Conservation (phyloP, 106 monocot genomes). For the Hemerocallis citrina region DNA sequence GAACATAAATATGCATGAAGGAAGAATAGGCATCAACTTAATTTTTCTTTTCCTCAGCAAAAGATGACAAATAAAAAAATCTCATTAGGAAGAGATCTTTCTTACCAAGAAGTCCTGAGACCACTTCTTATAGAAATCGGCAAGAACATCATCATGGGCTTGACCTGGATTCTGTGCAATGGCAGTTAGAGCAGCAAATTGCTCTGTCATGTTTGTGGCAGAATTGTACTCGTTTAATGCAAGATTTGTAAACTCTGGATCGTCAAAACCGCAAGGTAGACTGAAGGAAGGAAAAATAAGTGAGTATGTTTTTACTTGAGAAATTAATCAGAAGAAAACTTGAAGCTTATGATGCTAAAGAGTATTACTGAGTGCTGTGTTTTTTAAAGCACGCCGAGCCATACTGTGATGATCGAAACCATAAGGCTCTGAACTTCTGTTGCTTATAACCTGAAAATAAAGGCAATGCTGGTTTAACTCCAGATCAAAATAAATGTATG, state of each 20-base stretch:
- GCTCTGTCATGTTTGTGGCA: constrained; percentile 96
- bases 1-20: neutral
- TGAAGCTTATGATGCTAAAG: neutral
- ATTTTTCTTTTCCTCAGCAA: neutral
- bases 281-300: constrained; percentile 26
- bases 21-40: neutral
- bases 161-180: constrained; percentile 83
- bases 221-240: constrained; percentile 70
- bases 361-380: constrained; percentile 60
- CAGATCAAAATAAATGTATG: neutral
- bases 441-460: constrained; percentile 47
- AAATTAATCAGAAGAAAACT: neutral
- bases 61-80: neutral
- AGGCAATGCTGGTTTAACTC: neutral
- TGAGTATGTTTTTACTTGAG: neutral
- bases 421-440: constrained; percentile 67
- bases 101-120: constrained; percentile 81
- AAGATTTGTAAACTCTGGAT: constrained; percentile 62
- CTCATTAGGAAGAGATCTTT: neutral
- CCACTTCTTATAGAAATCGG: constrained; percentile 95
- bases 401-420: constrained; percentile 72
- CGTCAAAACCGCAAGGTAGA: constrained; percentile 64
- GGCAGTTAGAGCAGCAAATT: constrained; percentile 86
- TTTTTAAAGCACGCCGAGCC: constrained; percentile 82
- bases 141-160: constrained; percentile 68